Evolutionary conservation across 495 filamentous ascomycete species (phyloP).

Genomic region (Pseudomonodictys pantanalensis): DNA sequence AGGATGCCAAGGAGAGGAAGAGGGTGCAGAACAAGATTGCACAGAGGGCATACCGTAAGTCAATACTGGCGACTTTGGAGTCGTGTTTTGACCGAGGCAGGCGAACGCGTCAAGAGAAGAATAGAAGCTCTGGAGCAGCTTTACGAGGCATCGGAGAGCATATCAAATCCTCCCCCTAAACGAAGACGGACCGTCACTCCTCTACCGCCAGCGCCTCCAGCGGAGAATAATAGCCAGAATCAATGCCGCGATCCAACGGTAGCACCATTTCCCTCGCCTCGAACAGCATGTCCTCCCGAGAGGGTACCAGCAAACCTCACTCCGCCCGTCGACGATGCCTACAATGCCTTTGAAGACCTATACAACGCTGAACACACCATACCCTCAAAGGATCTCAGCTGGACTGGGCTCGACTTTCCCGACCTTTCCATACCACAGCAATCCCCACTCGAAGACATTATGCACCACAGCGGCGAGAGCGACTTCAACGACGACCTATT

Average conservation of each 20-base stretch:
- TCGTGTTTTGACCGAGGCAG: neutral
- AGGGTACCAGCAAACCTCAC: neutral
- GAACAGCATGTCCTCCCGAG: neutral
- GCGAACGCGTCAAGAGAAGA: neutral
- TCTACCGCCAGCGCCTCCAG: neutral
- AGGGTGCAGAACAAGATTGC: neutral
- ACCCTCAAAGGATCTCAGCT: neutral
- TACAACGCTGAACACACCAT: neutral
- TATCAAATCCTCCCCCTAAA: neutral
- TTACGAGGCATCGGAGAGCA: neutral
- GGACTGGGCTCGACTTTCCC: neutral
- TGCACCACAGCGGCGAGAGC: neutral
- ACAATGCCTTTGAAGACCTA: neutral
- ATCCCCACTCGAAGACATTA: neutral
- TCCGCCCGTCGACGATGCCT: neutral
- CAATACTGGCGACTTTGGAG: neutral
- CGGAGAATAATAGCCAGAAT: neutral
- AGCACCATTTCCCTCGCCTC: neutral
- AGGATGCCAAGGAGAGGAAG: neutral
- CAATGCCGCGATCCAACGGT: neutral
- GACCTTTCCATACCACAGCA: neutral
- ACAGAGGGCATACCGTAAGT: neutral
- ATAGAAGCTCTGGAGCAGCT: neutral
- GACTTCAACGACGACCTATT: neutral
- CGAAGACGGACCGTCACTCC: neutral